Base-by-base conservation (phyloP, 176 grass and related monocot genomes). In the Guadua angustifolia region DNA sequence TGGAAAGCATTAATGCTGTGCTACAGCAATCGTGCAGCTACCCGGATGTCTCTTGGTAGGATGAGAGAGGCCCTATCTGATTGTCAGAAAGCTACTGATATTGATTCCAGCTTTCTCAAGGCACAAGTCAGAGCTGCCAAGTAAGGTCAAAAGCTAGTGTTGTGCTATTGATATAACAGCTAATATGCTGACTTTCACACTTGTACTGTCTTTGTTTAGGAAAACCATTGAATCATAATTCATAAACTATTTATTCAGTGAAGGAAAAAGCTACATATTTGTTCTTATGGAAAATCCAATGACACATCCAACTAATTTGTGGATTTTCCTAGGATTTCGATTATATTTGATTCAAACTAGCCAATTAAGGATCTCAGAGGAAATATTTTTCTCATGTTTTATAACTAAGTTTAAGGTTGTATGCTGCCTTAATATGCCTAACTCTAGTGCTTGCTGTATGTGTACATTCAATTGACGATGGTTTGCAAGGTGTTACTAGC, bases 21-120 rank as follows among this genome's bases (percentile, higher is more conserved):
- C 80, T 98, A 93, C 65, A 98, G 95, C 72, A 98, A 98, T 72
- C 88, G 95, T 71, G 95, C 95, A 69, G 95, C 93, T 90, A 83
- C 87, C 74, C 75, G 93, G 68, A 98, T 98, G 91, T 92, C 91
- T 70, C 95, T 98, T 57, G 89, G 95, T 82, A 91, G 90, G 76
- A 95, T 98, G 88, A 93, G 82, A 87, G 93, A 90, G 40, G 95
- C 95, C 57, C 93, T 93, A 38, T 87, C 67, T 47, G 95, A 98
- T 66, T 93, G 95, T 79, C 77, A 38, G 84, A 83, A 84, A 79
- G 91, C 95, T 50, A 83, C 63, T 81, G 79, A 69, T 73, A 93
- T 98, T 71, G 91, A 98, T 81, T 77, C 95, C 42, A 78, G 63
- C 57, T 98, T 98, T 88, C 67, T 89, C 75, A 92, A 88, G 83